Percentiles rank a stretch among this genome's conserved stretches.
phyloP scores from a whole-genome alignment of 164 flowering plant species.

The Piper betle region DNA sequence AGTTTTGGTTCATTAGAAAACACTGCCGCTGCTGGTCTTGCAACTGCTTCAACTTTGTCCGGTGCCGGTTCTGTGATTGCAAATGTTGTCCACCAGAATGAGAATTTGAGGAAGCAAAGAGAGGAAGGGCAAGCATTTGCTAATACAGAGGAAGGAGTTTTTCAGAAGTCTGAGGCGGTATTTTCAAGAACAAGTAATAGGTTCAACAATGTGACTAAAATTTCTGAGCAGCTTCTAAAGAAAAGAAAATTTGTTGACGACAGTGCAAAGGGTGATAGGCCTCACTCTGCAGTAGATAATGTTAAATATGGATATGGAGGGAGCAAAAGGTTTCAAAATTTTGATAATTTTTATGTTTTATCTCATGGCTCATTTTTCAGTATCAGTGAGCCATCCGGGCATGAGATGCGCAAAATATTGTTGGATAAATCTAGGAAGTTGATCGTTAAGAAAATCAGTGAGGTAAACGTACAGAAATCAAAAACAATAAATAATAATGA shows the following conservation, averaged over 20 bases:
- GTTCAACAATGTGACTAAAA: background rate
- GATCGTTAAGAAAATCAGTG: conserved; percentile 34
- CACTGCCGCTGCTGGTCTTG: conserved; percentile 15
- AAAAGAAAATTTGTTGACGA: conserved; percentile 30
- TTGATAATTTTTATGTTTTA: conserved; percentile 12
- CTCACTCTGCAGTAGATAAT: conserved; percentile 3
- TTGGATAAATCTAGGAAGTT: conserved; percentile 46
- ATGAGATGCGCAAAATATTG: conserved; percentile 33
- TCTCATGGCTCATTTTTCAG: conserved; percentile 1
- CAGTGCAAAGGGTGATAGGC: background rate
- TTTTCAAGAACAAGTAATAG: conserved; percentile 12
- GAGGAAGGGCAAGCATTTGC: conserved; percentile 63
- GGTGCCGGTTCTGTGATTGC: conserved; percentile 49
- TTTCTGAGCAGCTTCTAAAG: conserved; percentile 18
- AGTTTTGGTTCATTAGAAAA: conserved; percentile 13
- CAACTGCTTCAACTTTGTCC: conserved; percentile 21
- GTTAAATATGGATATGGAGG: conserved; percentile 12
- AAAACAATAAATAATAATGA: conserved; percentile 8
- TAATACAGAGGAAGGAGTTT: conserved; percentile 48
- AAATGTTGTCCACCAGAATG: conserved; percentile 42
- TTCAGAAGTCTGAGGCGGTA: conserved; percentile 23
- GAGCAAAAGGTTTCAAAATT: conserved; percentile 16
- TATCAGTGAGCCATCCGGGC: conserved; percentile 24
- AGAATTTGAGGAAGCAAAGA: conserved; percentile 54
- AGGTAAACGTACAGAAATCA: conserved; percentile 18